Evolutionary conservation across 2,329 filamentous ascomycete genomes (phyloP).

Genomic region (Colletotrichum simmondsii): DNA sequence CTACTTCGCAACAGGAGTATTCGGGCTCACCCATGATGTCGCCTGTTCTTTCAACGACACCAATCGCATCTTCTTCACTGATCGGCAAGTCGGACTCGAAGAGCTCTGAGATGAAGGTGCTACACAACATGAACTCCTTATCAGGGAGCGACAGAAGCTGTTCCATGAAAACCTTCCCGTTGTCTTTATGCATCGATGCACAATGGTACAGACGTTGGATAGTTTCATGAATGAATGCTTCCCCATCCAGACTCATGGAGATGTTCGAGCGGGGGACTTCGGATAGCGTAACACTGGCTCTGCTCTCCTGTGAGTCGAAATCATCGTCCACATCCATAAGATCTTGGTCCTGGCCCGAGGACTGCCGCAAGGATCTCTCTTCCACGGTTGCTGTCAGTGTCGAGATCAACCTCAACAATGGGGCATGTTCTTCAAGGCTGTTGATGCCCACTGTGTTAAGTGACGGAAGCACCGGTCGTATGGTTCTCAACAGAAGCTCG

Average conservation of each 20-base stretch:
- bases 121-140: slow-evolving; percentile 65
- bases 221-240: slow-evolving; percentile 61
- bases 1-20: slow-evolving; percentile 80
- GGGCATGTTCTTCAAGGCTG: slow-evolving; percentile 48
- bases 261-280: slow-evolving; percentile 59
- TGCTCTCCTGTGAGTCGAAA: slow-evolving; percentile 70
- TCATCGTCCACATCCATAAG: slow-evolving; percentile 76
- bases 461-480: slow-evolving; percentile 59
- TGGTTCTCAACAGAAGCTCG: slow-evolving; percentile 56
- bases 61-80: slow-evolving; percentile 55
- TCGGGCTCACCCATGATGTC: slow-evolving; percentile 64
- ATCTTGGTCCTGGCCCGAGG: slow-evolving; percentile 54
- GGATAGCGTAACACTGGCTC: slow-evolving; percentile 49
- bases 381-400: slow-evolving; percentile 49
- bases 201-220: slow-evolving; percentile 58
- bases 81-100: slow-evolving; percentile 65
- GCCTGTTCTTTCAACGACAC: slow-evolving; percentile 62
- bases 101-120: slow-evolving; percentile 61
- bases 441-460: slow-evolving; percentile 51
- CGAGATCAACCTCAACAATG: slow-evolving; percentile 56
- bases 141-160: slow-evolving; percentile 59
- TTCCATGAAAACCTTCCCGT: slow-evolving; percentile 61
- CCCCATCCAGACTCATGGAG: slow-evolving; percentile 52
- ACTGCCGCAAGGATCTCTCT: slow-evolving; percentile 45
- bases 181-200: slow-evolving; percentile 53